These are phyloP conservation scores for Symbiodinium pilosum DNA, from an alignment of 73 alveolate genomes.

Conservation along the genomic window DNA sequence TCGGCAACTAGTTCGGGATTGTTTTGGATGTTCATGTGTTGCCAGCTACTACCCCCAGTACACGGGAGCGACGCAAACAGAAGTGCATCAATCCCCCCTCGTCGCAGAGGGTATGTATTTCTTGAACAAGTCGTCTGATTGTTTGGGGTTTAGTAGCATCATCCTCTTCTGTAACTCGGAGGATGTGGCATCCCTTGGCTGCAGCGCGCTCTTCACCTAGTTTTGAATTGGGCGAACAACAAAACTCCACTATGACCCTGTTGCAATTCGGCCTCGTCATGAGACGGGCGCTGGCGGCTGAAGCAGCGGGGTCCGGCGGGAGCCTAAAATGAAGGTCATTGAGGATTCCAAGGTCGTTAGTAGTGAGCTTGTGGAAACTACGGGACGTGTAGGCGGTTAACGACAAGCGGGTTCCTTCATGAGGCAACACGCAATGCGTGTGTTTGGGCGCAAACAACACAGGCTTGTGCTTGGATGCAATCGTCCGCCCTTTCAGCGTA, in stretches of 20 bases:
- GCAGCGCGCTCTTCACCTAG: neutral
- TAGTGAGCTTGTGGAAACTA: neutral
- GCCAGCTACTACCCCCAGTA: too few relatives aligned
- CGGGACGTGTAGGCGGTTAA: neutral
- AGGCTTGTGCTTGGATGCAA: neutral
- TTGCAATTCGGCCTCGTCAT: neutral
- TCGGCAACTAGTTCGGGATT: neutral
- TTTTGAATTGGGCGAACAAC: too few relatives aligned
- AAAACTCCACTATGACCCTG: neutral
- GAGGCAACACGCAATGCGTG: neutral
- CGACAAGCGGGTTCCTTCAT: neutral
- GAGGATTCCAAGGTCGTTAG: neutral
- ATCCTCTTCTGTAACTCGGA: neutral
- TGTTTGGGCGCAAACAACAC: neutral
- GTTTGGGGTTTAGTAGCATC: neutral
- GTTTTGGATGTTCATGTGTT: too few relatives aligned
- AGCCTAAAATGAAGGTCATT: neutral
- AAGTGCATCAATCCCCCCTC: neutral
- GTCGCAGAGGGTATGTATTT: neutral
- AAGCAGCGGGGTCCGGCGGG: neutral
- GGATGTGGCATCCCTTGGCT: neutral
- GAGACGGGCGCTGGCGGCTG: neutral
- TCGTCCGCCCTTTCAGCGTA: neutral
- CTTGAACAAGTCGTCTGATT: neutral
- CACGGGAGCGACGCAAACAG: neutral